Base-by-base conservation (phyloP, 2,329 filamentous ascomycete genomes). In the Plenodomus biglobosus region DNA sequence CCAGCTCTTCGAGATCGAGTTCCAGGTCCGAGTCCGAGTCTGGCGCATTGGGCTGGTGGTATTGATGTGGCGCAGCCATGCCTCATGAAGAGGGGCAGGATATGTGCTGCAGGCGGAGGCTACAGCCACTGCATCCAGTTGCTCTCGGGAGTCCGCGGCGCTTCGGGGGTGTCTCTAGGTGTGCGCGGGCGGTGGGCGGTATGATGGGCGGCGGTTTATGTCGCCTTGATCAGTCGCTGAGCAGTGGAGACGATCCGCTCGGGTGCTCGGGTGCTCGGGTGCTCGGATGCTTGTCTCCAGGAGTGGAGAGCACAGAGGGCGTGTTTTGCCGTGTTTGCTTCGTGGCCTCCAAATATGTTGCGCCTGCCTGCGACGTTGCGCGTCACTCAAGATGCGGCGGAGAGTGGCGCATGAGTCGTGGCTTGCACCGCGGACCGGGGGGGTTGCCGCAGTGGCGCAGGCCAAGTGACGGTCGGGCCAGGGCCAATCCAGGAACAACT, bases 1-100 rank as follows among this genome's bases (percentile, higher is more conserved):
- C 88, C 58, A 94, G 84, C 77, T 92, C 89, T 65, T 90, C 81
- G 59, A 90, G 80, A 62, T 92, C 87, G 64, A 94, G 78, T 55
- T 89, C 86, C 60, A 86, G 82, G 69, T 92, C 87, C 41, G 86
- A 89, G 69, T 92, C 88, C 68, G 59, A 54, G 73, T 87, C 84
- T 73, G 85, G 85, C 65, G 82, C 80, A 70, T 85, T 80, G 65
- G 81, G 72, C 55, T 73, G 70, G 65, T 74, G 71, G 66, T 77
- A 75, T 63, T 73, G 70, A 65, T 75, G 72, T 40, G 75, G 69
- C 48, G 70, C 65, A 49, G 75, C 70, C 77, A 78, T 78, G 69
- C 69, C 69, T 70, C 73, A 74, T 32, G 27, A 15, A 21, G 40
- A 38, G 20, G 48, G 38, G 24, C 46, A 50, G 32, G 46, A 50